Percentiles rank a stretch among this genome's conserved stretches.
Evolutionary conservation across 73 alveolate species (phyloP).

Genomic region (Paramecium octaurelia): DNA sequence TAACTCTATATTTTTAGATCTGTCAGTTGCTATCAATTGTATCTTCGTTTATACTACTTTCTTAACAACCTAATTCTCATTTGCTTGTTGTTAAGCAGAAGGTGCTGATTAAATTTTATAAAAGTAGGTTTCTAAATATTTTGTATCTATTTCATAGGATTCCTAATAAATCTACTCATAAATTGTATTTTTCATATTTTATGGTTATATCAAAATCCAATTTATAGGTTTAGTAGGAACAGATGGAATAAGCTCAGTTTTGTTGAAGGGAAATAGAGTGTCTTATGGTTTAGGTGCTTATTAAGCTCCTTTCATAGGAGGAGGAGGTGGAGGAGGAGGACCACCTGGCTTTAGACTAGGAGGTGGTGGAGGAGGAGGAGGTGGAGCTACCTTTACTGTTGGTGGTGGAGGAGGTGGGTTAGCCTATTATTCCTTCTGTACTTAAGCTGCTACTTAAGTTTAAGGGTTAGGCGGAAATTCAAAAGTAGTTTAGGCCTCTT

Average conservation of each 20-base stretch:
- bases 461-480: neutral
- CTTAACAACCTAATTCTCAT: neutral
- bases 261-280: neutral
- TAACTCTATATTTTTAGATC: conserved; percentile 35
- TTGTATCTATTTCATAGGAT: neutral
- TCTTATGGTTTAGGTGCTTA: neutral
- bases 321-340: conserved; percentile 41
- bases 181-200: conserved; percentile 16
- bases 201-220: neutral
- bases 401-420: neutral
- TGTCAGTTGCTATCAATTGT: neutral
- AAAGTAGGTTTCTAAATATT: neutral
- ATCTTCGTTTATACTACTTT: neutral
- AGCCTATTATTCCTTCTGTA: neutral
- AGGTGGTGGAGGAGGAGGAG: conserved; percentile 48
- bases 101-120: neutral
- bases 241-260: neutral
- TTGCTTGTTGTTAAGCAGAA: neutral
- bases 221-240: conserved; percentile 22
- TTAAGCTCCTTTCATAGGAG: neutral
- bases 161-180: neutral
- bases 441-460: neutral
- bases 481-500: neutral
- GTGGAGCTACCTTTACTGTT: neutral
- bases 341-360: neutral